Evolutionary conservation across 2,329 filamentous ascomycete genomes (phyloP), one percentile per base, ranked within the genome.

Genomic region (Pseudomassariella vexata): DNA sequence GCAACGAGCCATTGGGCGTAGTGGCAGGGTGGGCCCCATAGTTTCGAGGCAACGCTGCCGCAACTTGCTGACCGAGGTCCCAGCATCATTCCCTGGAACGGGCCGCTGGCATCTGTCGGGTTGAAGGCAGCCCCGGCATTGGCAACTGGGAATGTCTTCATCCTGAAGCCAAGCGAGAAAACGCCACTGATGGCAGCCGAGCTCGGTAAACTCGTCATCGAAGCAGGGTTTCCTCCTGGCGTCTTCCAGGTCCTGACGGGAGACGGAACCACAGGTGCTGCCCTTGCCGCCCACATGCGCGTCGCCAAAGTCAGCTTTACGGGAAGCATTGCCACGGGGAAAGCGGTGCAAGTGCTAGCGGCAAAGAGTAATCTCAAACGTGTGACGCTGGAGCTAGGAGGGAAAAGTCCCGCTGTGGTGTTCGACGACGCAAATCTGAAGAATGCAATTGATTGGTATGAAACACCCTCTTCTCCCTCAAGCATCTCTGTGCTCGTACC

Each of bases 331-430:
- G 57, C 65, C 11, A 84, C 81, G 0, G 80, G 80, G 8, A 65
- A 68, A 46, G 81, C 77, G 45, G 79, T 85, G 12, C 78, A 79
- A 14, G 66, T 68, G 19, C 64, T 71, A 32, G 80, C 80, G 2
- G 73, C 76, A 0, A 68, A 68, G 27, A 68, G 68, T 48, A 82
- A 83, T 73, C 41, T 54, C 12, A 84, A 84, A 53, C 81, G 81
- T 44, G 78, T 83, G 14, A 85, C 80, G 3, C 80, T 85, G 68
- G 80, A 85, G 53, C 67, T 85, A 0, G 81, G 81, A 22, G 81
- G 81, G 16, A 85, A 85, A 53, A 77, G 70, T 19, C 78, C 81
- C 1, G 66, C 79, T 28, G 61, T 85, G 20, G 65, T 85, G 30
- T 70, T 84, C 9, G 73, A 76, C 3, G 79, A 84, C 45, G 76